Conservation (phyloP, 2,329 filamentous ascomycete genomes). For the Talaromyces funiculosus region DNA sequence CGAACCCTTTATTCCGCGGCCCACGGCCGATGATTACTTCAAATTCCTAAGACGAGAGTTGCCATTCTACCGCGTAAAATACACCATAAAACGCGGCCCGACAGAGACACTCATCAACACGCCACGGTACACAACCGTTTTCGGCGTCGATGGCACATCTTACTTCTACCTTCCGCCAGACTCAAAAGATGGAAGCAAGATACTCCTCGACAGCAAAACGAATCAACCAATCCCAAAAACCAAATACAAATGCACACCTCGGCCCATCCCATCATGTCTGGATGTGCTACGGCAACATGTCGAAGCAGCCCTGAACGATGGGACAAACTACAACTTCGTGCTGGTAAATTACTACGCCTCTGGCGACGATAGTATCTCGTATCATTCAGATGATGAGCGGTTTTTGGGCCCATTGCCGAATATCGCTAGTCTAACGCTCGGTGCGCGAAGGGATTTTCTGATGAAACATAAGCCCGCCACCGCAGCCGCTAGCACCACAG, state of each 20-base stretch:
- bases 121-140: constrained; percentile 57
- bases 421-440: constrained; percentile 70
- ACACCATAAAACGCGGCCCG: constrained; percentile 63
- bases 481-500: constrained; percentile 22
- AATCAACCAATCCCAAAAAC: constrained; percentile 34
- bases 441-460: constrained; percentile 66
- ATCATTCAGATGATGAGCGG: constrained; percentile 73
- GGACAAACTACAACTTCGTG: constrained; percentile 65
- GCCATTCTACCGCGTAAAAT: constrained; percentile 70
- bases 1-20: constrained; percentile 61
- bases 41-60: constrained; percentile 64
- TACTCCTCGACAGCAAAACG: constrained; percentile 40
- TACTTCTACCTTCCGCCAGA: constrained; percentile 40
- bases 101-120: constrained; percentile 58
- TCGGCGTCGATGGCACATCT: constrained; percentile 59
- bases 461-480: constrained; percentile 68
- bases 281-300: constrained; percentile 57
- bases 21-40: constrained; percentile 57
- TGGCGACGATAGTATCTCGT: constrained; percentile 70
- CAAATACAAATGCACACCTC: constrained; percentile 52
- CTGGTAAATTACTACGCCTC: constrained; percentile 80
- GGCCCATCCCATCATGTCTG: constrained; percentile 66
- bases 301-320: constrained; percentile 57
- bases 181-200: constrained; percentile 11
- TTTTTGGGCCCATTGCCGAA: constrained; percentile 65